Base-by-base conservation (phyloP, 768 basidiomycete genomes). In the Suillus bovinus region DNA sequence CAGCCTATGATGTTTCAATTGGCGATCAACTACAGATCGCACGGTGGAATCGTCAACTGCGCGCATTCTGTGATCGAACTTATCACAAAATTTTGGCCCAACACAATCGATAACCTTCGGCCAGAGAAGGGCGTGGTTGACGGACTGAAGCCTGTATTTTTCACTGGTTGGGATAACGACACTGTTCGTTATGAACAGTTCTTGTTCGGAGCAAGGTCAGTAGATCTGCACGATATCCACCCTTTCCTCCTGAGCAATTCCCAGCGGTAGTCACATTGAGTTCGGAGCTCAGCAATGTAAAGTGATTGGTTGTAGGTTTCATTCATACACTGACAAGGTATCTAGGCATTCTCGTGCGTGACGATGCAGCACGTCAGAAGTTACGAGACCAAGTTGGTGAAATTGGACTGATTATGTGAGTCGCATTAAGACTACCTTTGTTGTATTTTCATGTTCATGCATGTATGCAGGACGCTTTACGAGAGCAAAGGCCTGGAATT, bases 1-100 rank as follows among this genome's bases (percentile, higher is more conserved):
- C 64, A 71, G 0, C 81, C 78, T 4, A 63, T 61, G 44, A 76
- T 78, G 0, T 91, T 91, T 68, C 84, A 87, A 64, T 78, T 92
- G 1, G 72, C 81, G 0, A 75, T 81, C 53, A 91, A 91, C 67
- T 90, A 88, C 66, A 82, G 90, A 6, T 90, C 88, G 0, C 87
- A 90, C 66, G 82, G 81, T 0, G 90, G 90, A 2, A 91, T 91
- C 46, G 85, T 91, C n/a, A 78, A 86, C 52, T 89, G 86, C 66
- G 90, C 89, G 0, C 82, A 85, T 58, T 82, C 82, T 0, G 74
- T 90, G 27, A 81, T 91, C 5, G 81, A 85, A n/a, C 71, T 91
- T 1, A 84, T 91, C 16, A 80, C 75, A 17, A 68, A 65, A 10
- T 86, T 86, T 62, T 91, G 88, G 86, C 85, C 86, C 0, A 72